Evolutionary conservation across 148 eudicot species (phyloP).

Genomic region (Chenopodium suecicum): DNA sequence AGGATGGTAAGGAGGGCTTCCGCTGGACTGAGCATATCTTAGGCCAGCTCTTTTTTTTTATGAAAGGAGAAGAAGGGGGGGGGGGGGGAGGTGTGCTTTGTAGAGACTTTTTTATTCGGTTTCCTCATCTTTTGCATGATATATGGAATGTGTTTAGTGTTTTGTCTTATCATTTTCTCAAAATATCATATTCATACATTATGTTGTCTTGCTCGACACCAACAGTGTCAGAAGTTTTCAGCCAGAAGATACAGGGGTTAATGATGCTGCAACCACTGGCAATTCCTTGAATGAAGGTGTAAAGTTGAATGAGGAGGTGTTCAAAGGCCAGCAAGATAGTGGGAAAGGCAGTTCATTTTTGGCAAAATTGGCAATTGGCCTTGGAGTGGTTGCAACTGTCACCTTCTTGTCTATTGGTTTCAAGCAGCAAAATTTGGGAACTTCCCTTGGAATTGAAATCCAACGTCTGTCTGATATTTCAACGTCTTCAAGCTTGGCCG

Average conservation of each 20-base stretch:
- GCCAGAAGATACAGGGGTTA: slow-evolving; percentile 40
- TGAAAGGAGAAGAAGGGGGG: too few species aligned
- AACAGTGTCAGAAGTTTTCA: slow-evolving; percentile 59
- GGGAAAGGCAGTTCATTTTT: slow-evolving; percentile 55
- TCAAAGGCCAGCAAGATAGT: slow-evolving; percentile 31
- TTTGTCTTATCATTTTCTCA: background rate
- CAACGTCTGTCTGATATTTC: slow-evolving; percentile 49
- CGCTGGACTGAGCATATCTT: background rate
- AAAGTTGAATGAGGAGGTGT: slow-evolving; percentile 31
- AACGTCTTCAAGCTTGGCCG: slow-evolving; percentile 46
- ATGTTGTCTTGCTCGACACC: slow-evolving; percentile 14
- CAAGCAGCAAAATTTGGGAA: slow-evolving; percentile 46
- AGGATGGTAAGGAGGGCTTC: background rate
- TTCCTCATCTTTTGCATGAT: background rate
- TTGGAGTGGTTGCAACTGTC: slow-evolving; percentile 70
- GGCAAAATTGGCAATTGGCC: slow-evolving; percentile 59
- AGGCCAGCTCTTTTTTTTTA: background rate
- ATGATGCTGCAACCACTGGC: slow-evolving; percentile 31
- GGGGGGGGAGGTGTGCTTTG: background rate
- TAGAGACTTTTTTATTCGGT: background rate
- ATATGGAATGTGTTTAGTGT: background rate
- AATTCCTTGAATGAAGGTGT: slow-evolving; percentile 37
- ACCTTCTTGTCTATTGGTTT: slow-evolving; percentile 57
- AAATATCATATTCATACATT: background rate
- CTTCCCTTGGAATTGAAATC: slow-evolving; percentile 53